These are phyloP conservation scores for Kwoniella mangroviensis DNA, from an alignment of 768 basidiomycete genomes.

Conservation along the genomic window DNA sequence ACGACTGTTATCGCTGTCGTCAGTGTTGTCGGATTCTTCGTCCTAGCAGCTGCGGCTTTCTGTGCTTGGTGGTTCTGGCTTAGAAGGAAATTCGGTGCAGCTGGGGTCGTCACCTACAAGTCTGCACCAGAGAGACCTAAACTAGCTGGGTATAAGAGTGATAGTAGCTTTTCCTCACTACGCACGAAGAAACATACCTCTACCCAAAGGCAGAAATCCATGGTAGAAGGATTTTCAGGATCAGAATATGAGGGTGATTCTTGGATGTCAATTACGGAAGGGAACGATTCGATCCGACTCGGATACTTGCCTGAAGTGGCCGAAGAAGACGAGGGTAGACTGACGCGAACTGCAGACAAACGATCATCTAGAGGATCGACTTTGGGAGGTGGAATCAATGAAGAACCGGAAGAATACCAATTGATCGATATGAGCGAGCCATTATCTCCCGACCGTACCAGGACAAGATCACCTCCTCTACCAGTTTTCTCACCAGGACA, in stretches of 20 bases:
- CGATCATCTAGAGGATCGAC: slow-evolving; percentile 27
- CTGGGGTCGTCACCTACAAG: slow-evolving; percentile 36
- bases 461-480: slow-evolving; percentile 14
- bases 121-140: slow-evolving; percentile 14
- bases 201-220: slow-evolving; percentile 51
- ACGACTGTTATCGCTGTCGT: slow-evolving; percentile 47
- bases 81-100: slow-evolving; percentile 45
- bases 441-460: slow-evolving; percentile 1
- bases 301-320: slow-evolving; percentile 45
- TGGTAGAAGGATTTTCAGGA: slow-evolving; percentile 53
- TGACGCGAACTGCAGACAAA: slow-evolving; percentile 16
- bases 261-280: slow-evolving; percentile 45
- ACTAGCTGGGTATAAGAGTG: slow-evolving; percentile 23
- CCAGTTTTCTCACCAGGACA: slow-evolving; percentile 1
- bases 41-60: slow-evolving; percentile 51
- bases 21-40: slow-evolving; percentile 49
- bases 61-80: slow-evolving; percentile 58
- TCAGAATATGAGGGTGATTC: slow-evolving; percentile 53
- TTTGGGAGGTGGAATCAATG: slow-evolving; percentile 1
- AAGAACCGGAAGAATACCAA: slow-evolving; percentile 8
- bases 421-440: slow-evolving; percentile 23
- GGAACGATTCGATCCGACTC: slow-evolving; percentile 40
- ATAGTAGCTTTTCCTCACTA: slow-evolving; percentile 27
- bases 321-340: slow-evolving; percentile 34
- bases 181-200: slow-evolving; percentile 47